These are phyloP conservation scores for Herpotrichia juniperi DNA, from an alignment of 2,329 filamentous ascomycete species.

Conservation along the genomic window DNA sequence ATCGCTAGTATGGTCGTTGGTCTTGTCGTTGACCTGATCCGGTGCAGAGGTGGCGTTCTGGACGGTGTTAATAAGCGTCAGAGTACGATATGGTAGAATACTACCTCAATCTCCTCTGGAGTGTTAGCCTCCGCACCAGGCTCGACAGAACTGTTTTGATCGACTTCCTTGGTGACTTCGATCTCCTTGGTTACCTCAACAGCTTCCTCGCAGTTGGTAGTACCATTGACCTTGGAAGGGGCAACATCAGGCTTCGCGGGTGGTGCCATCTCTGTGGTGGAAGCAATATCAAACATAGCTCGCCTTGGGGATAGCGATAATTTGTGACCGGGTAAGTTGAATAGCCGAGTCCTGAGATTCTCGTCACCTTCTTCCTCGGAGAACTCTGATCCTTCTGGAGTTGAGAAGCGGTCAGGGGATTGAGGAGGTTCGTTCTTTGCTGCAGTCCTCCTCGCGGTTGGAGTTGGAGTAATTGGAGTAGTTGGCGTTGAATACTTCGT, in stretches of 20 bases:
- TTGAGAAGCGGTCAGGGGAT: background rate
- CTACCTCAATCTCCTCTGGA: too few species aligned
- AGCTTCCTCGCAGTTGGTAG: too few species aligned
- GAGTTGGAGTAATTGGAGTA: background rate
- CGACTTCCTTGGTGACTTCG: too few species aligned
- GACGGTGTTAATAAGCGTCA: too few species aligned
- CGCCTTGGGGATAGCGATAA: background rate
- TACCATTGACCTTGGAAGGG: background rate
- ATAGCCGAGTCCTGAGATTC: background rate
- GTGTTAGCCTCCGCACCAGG: too few species aligned
- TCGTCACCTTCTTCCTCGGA: background rate
- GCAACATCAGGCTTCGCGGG: too few species aligned
- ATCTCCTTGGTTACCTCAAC: too few species aligned
- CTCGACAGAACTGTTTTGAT: too few species aligned
- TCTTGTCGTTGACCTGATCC: background rate
- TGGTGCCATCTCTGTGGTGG: background rate
- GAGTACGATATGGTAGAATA: background rate
- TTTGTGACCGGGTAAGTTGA: background rate
- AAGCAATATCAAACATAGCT: background rate
- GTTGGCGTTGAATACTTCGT: background rate
- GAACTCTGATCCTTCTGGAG: background rate
- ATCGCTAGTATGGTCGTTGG: background rate
- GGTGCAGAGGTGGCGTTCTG: too few species aligned
- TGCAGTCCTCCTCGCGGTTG: background rate
- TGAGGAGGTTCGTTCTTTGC: background rate